Evolutionary conservation across 225 moss, liverwort and hornwort species (phyloP).

Genomic region (Asterella californica): DNA sequence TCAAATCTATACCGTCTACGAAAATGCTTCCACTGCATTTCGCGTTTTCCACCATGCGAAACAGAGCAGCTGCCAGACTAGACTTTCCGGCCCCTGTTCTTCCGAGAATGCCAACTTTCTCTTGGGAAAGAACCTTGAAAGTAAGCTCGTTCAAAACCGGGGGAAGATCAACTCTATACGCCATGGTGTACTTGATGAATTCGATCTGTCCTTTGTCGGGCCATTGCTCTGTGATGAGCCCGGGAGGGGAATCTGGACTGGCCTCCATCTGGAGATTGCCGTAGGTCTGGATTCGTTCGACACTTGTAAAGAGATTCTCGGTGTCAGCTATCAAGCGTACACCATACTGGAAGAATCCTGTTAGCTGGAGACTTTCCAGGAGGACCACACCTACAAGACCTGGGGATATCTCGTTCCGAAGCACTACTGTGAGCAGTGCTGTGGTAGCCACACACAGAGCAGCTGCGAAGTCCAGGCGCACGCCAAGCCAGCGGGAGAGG

Average conservation of each 20-base stretch:
- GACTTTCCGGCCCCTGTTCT: slow-evolving; percentile 97
- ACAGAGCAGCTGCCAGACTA: slow-evolving; percentile 87
- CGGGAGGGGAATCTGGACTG: slow-evolving; percentile 65
- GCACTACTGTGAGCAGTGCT: slow-evolving; percentile 63
- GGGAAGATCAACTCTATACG: slow-evolving; percentile 82
- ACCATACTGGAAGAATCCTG: slow-evolving; percentile 87
- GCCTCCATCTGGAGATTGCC: slow-evolving; percentile 66
- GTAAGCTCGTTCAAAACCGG: slow-evolving; percentile 75
- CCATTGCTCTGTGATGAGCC: slow-evolving; percentile 74
- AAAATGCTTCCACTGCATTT: slow-evolving; percentile 77
- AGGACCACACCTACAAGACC: slow-evolving; percentile 88
- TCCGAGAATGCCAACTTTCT: slow-evolving; percentile 91
- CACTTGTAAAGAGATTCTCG: slow-evolving; percentile 84
- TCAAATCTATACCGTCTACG: slow-evolving; percentile 65
- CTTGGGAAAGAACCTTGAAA: slow-evolving; percentile 70
- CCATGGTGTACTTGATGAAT: slow-evolving; percentile 79
- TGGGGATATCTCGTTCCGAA: slow-evolving; percentile 54
- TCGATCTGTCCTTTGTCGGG: slow-evolving; percentile 77
- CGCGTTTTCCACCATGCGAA: slow-evolving; percentile 83
- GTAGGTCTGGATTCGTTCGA: slow-evolving; percentile 88
- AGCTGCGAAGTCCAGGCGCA: slow-evolving; percentile 81
- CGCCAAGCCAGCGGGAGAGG: slow-evolving; percentile 74
- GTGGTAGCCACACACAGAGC: slow-evolving; percentile 53
- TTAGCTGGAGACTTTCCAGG: slow-evolving; percentile 85
- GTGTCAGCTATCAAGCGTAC: slow-evolving; percentile 75